phyloP scores from a whole-genome alignment of 257 asterid species.

The Mitragyna speciosa region DNA sequence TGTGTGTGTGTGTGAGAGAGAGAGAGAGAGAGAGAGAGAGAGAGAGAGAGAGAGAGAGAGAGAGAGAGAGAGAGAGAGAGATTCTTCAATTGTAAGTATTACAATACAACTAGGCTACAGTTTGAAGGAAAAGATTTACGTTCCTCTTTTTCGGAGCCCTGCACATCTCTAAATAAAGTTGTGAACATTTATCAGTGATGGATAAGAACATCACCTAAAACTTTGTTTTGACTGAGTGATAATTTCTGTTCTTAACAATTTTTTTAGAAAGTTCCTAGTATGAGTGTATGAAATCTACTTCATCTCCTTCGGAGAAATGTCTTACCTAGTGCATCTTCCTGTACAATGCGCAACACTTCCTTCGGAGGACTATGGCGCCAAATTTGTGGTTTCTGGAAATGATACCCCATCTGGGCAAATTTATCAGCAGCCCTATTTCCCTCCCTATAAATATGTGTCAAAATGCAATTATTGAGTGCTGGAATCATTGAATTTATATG shows the following conservation, averaged over 20 bases:
- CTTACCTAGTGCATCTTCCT: slow-evolving; percentile 67
- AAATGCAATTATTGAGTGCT: slow-evolving; percentile 37
- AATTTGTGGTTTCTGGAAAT: slow-evolving; percentile 49
- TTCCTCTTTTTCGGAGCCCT: neutral
- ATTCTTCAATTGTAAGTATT: no score
- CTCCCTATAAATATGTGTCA: slow-evolving; percentile 63
- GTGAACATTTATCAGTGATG: neutral
- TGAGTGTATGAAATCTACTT: neutral
- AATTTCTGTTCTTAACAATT: neutral
- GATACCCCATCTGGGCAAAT: slow-evolving; percentile 71
- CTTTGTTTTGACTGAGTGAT: neutral
- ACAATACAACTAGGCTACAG: neutral
- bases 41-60: no score
- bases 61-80: no score
- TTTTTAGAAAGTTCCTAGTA: neutral
- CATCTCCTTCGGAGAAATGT: slow-evolving; percentile 44
- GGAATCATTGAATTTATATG: slow-evolving; percentile 49
- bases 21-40: no score
- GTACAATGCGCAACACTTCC: slow-evolving; percentile 43
- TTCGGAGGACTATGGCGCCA: slow-evolving; percentile 56
- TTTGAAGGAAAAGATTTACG: neutral
- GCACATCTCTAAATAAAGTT: neutral
- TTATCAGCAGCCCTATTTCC: slow-evolving; percentile 77
- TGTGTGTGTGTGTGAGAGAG: no score
- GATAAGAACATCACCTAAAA: neutral